These are phyloP conservation scores for Globisporangium mamillatum DNA, from an alignment of 352 stramenopile genomes.

Conservation along the genomic window DNA sequence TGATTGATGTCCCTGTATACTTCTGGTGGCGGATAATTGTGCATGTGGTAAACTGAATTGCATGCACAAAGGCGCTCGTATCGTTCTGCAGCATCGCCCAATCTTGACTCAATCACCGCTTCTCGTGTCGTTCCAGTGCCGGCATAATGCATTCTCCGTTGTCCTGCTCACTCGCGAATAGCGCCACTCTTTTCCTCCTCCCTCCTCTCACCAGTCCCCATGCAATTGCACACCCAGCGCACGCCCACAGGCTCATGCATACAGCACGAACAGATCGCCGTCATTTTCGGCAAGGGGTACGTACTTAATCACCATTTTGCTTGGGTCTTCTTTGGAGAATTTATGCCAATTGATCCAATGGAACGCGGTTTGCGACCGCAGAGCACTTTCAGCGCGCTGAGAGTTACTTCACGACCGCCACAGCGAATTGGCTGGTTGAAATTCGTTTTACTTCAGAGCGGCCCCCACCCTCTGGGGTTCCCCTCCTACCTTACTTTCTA, in stretches of 20 bases:
- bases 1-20: not conserved
- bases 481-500: slow-evolving; percentile 3
- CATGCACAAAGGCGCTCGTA: not conserved
- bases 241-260: not conserved
- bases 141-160: not conserved
- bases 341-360: slow-evolving; percentile 77
- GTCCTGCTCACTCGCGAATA: not conserved
- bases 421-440: slow-evolving; percentile 79
- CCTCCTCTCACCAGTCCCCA: not conserved
- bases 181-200: not conserved
- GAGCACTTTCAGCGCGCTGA: slow-evolving; percentile 12
- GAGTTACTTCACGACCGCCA: slow-evolving; percentile 46
- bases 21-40: not conserved
- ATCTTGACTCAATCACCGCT: not conserved
- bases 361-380: slow-evolving; percentile 25
- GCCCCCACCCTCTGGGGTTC: slow-evolving; percentile 5
- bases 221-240: not conserved
- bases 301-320: slow-evolving; percentile 92
- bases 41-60: not conserved
- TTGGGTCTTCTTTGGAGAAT: slow-evolving; percentile 87
- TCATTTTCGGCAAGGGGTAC: slow-evolving; percentile 22
- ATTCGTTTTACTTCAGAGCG: slow-evolving; percentile 52
- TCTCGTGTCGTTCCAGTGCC: not conserved
- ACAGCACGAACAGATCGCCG: not conserved
- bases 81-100: not conserved